Percentiles rank a stretch among this genome's conserved stretches.
phyloP scores from a whole-genome alignment of 495 filamentous ascomycete species.

The Parmelia sp. region DNA sequence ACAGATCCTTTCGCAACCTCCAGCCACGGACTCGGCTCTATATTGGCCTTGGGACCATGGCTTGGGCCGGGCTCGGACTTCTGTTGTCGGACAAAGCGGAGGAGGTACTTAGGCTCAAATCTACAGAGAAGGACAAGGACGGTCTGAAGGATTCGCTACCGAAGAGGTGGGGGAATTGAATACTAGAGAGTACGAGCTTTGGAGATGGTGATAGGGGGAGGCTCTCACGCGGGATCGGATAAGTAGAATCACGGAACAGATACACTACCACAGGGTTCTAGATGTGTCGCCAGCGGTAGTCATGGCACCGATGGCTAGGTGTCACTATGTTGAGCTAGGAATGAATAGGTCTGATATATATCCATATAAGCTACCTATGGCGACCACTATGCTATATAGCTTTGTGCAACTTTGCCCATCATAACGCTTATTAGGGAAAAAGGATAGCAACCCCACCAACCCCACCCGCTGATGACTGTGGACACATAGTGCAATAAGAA shows the following conservation, averaged over 20 bases:
- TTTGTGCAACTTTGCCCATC: neutral
- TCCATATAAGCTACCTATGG: neutral
- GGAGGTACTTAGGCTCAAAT: conserved; percentile 52
- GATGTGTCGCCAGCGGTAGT: neutral
- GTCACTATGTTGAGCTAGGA: neutral
- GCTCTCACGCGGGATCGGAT: neutral
- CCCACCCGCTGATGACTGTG: neutral
- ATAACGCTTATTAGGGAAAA: neutral
- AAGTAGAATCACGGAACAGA: neutral
- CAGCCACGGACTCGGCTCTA: conserved; percentile 54
- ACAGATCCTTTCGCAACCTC: conserved; percentile 55
- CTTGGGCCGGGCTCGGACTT: conserved; percentile 56
- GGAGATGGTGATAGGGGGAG: neutral
- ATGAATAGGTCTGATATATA: neutral
- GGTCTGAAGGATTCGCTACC: conserved; percentile 37
- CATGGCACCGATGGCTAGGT: neutral
- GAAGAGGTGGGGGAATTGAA: conserved; percentile 19
- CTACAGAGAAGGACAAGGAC: conserved; percentile 56
- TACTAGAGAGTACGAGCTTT: neutral
- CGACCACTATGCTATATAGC: neutral
- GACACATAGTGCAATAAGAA: neutral
- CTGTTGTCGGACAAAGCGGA: conserved; percentile 55
- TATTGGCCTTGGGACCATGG: conserved; percentile 59
- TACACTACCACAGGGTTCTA: neutral
- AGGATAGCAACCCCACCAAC: neutral